These are phyloP conservation scores for Exophiala aquamarina DNA, from an alignment of 2,329 filamentous ascomycete genomes.

Conservation along the genomic window DNA sequence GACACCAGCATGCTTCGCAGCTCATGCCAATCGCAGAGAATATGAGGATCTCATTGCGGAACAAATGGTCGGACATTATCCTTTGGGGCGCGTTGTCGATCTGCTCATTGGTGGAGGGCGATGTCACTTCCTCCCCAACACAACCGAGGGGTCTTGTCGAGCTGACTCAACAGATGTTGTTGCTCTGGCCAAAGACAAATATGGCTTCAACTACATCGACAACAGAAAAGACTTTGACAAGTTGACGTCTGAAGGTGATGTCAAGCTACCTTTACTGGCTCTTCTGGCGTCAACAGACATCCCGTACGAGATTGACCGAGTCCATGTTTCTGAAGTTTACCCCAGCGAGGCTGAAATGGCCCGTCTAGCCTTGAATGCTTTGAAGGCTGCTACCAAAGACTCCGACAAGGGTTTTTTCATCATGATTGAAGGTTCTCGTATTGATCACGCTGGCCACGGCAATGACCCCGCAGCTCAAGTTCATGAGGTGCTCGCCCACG, in stretches of 20 bases:
- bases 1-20: conserved; percentile 91
- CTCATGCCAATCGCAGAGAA: conserved; percentile 74
- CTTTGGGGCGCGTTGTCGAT: conserved; percentile 83
- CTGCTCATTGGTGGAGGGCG: conserved; percentile 89
- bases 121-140: conserved; percentile 89
- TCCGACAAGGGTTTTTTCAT: conserved; percentile 94
- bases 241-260: conserved; percentile 62
- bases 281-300: conserved; percentile 81
- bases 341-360: conserved; percentile 93
- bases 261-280: conserved; percentile 78
- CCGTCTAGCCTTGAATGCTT: conserved; percentile 72
- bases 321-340: conserved; percentile 73
- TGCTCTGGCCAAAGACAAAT: conserved; percentile 67
- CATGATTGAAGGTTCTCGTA: conserved; percentile 96
- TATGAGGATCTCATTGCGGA: conserved; percentile 90
- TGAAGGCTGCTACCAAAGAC: conserved; percentile 77
- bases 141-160: conserved; percentile 77
- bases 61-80: conserved; percentile 86
- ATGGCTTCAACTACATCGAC: conserved; percentile 75
- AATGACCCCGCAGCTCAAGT: conserved; percentile 84
- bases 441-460: conserved; percentile 88
- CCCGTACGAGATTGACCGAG: conserved; percentile 90
- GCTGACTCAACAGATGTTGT: conserved; percentile 75
- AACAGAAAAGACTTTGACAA: conserved; percentile 73
- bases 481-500: conserved; percentile 92